Conservation (phyloP, 2,329 filamentous ascomycete species). For the Cryphonectria naterciae region DNA sequence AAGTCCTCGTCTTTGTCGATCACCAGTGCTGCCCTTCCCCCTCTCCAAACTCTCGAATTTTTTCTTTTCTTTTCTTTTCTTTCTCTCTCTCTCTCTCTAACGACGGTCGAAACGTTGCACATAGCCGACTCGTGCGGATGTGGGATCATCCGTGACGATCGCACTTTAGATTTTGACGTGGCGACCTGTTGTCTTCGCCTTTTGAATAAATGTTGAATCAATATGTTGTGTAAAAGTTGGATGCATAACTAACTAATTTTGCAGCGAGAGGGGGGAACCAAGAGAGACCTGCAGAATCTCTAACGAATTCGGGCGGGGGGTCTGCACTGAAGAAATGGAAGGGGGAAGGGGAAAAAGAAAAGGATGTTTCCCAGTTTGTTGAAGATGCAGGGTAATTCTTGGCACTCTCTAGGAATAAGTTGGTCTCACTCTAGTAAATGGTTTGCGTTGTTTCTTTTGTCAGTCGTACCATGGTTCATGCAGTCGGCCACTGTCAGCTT, state of each 20-base stretch:
- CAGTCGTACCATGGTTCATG: background rate
- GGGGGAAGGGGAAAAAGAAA: background rate
- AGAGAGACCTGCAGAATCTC: background rate
- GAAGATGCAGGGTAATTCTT: background rate
- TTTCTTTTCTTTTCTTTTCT: too few species aligned
- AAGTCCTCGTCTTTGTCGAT: background rate
- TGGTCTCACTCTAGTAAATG: background rate
- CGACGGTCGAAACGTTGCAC: background rate
- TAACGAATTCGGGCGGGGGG: background rate
- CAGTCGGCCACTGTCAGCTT: background rate
- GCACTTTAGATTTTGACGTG: background rate
- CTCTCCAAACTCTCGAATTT: background rate
- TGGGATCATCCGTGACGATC: background rate
- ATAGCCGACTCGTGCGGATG: background rate
- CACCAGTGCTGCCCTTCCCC: background rate
- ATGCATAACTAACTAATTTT: background rate
- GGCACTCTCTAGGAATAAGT: background rate
- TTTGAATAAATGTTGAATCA: background rate
- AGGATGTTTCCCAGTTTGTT: background rate
- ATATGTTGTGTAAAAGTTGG: background rate
- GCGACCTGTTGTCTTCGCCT: background rate
- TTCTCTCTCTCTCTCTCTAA: background rate
- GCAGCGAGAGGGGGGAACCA: too few species aligned
- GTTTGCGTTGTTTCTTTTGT: background rate
- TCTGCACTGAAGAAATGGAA: background rate